Conservation (phyloP, 441 rosid genomes). For the California macrophylla region DNA sequence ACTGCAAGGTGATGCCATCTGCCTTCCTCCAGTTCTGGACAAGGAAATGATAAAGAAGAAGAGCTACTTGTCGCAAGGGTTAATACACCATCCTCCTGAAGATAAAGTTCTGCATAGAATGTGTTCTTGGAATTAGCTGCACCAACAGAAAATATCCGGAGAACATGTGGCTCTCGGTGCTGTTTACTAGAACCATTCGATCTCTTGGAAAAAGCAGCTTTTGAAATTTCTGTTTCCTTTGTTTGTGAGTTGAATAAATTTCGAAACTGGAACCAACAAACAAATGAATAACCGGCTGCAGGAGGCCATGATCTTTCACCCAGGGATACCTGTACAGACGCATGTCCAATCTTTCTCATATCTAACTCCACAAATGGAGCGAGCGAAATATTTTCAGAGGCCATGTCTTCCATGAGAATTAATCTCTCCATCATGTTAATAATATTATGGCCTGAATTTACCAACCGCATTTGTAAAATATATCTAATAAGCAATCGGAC, state of each 20-base stretch:
- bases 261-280: conserved; percentile 87
- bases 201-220: conserved; percentile 46
- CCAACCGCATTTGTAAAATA: conserved; percentile 71
- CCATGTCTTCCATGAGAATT: conserved; percentile 73
- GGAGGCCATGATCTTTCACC: conserved; percentile 99
- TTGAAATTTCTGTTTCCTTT: conserved; percentile 49
- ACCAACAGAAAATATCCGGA: conserved; percentile 93
- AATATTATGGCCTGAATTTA: conserved; percentile 65
- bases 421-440: conserved; percentile 90
- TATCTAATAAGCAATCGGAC: conserved; percentile 78
- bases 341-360: conserved; percentile 85
- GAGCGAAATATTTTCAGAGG: conserved; percentile 60
- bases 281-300: conserved; percentile 96
- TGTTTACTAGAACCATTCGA: conserved; percentile 35
- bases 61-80: conserved; percentile 98
- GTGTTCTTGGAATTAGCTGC: conserved; percentile 61
- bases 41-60: conserved; percentile 81
- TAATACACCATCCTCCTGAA: conserved; percentile 88
- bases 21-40: conserved; percentile 88
- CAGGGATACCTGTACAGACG: conserved; percentile 90
- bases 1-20: conserved; percentile 99
- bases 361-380: conserved; percentile 93
- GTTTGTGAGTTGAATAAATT: conserved; percentile 56
- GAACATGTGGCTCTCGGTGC: conserved; percentile 52
- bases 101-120: conserved; percentile 88